Conservation (phyloP, 345 rosid genomes). For the Cardiospermum halicacabum region DNA sequence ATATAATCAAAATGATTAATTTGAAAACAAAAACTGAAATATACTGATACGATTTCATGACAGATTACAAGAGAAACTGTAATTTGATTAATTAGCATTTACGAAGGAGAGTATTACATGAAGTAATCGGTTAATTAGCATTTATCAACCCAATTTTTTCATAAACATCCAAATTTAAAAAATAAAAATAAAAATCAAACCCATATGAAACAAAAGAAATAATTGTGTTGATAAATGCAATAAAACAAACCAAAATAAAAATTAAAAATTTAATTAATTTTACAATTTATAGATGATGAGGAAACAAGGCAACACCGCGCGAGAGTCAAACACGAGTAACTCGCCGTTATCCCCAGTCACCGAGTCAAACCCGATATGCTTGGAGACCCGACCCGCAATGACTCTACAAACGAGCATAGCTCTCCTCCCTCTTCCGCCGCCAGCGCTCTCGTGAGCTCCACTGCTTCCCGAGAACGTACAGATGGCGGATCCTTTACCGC, state of each 20-base stretch:
- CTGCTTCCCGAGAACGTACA: slow-evolving; percentile 80
- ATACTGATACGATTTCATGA: background rate
- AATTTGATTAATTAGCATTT: slow-evolving; percentile 1
- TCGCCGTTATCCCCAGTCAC: slow-evolving; percentile 81
- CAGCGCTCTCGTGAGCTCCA: slow-evolving; percentile 72
- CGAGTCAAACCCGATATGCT: slow-evolving; percentile 67
- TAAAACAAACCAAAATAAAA: slow-evolving; percentile 6
- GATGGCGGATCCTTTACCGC: slow-evolving; percentile 55
- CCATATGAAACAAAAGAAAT: background rate
- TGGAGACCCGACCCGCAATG: slow-evolving; percentile 79
- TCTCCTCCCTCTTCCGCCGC: slow-evolving; percentile 76
- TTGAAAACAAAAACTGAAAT: too few species aligned
- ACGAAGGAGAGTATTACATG: background rate
- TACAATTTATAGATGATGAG: slow-evolving; percentile 86
- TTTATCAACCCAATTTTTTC: slow-evolving; percentile 49
- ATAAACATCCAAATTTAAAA: slow-evolving; percentile 4
- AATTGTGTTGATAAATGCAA: slow-evolving; percentile 48
- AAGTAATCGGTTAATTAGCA: slow-evolving; percentile 25
- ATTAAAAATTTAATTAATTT: slow-evolving; percentile 26
- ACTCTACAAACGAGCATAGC: slow-evolving; percentile 97
- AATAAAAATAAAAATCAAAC: background rate
- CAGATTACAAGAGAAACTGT: background rate
- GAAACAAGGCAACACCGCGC: slow-evolving; percentile 94
- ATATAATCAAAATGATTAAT: too few species aligned
- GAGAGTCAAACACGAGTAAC: slow-evolving; percentile 75